Conservation (phyloP, 2,329 filamentous ascomycete genomes). For the Didymella pomorum region DNA sequence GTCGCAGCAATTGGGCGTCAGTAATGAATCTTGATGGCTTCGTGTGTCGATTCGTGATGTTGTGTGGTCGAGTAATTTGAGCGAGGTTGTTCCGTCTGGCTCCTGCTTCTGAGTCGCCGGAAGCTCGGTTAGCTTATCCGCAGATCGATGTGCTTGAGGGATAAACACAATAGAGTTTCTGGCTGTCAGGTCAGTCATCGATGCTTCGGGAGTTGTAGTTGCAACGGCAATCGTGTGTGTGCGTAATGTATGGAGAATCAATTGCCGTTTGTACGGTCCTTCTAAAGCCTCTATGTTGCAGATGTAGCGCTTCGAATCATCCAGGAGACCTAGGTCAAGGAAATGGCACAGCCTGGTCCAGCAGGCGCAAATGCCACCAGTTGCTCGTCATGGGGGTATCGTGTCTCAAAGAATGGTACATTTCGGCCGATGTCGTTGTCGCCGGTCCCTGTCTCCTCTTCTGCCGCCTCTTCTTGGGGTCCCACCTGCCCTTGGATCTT, state of each 20-base stretch:
- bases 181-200: conserved; percentile 3
- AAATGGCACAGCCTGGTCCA: conserved; percentile 30
- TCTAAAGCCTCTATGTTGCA: conserved; percentile 34
- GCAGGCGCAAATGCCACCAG: conserved; percentile 31
- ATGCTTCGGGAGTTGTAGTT: neutral
- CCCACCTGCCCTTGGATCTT: conserved; percentile 19
- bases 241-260: conserved; percentile 16
- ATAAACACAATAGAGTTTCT: conserved; percentile 11
- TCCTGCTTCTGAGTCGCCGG: conserved; percentile 13
- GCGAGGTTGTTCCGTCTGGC: conserved; percentile 9
- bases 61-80: conserved; percentile 18
- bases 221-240: neutral
- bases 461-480: conserved; percentile 15
- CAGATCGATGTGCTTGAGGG: conserved; percentile 4
- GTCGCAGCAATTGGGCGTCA: conserved; percentile 4
- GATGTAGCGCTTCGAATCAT: conserved; percentile 12
- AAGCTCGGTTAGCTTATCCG: conserved; percentile 5
- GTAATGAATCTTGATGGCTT: neutral
- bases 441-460: conserved; percentile 16
- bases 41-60: conserved; percentile 10
- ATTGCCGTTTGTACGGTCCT: conserved; percentile 30
- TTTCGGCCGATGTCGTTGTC: conserved; percentile 33
- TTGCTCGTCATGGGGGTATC: conserved; percentile 31
- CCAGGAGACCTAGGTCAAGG: conserved; percentile 1
- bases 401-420: conserved; percentile 41